Evolutionary conservation across 2,329 filamentous ascomycete species (phyloP), one percentile per base, ranked within the genome.

Genomic region (Penicillium expansum): DNA sequence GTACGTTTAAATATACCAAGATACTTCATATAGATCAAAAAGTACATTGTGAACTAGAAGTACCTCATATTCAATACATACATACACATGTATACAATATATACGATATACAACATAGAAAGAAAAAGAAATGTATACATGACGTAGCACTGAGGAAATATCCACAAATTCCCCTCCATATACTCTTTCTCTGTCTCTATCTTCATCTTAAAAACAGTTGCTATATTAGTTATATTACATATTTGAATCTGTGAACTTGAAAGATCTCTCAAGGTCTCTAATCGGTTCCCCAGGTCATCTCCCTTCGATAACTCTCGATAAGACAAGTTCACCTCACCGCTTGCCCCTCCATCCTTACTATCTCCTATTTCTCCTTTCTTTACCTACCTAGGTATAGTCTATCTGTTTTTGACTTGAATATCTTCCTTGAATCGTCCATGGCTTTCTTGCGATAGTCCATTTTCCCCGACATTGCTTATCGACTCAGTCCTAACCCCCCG

Each of bases 111-210:
- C 37, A 18, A 18, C 10, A 22, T 39, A 39, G 18, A 48, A 14
- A 37, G 22, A 38, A 20, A 48, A 22, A 16, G 18, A 42, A 30
- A 44, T 32, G 22, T n/a, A 48, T 52, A 50, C 62, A 66, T 65
- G 62, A 66, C 63, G 63, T 66, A 63, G 61, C 14, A 48, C 50
- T 64, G 62, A 65, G 61, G 49, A 39, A 55, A 61, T 59, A 48
- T 48, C 43, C 48, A 38, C 44, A 7, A 22, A 47, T 22, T n/a
- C 18, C n/a, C 30, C 13, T 38, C 33, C 52, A 52, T 33, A 24
- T 24, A 24, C 24, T 24, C 30, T 51, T 41, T 48, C 50, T 22
- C 7, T 51, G 44, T 22, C 7, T 5, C n/a, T n/a, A 27, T 27
- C 18, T 48, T 49, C 9, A 9, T n/a, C n/a, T n/a, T n/a, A n/a